Evolutionary conservation across 768 basidiomycete species (phyloP).

Genomic region (Boletus eberwhitei): DNA sequence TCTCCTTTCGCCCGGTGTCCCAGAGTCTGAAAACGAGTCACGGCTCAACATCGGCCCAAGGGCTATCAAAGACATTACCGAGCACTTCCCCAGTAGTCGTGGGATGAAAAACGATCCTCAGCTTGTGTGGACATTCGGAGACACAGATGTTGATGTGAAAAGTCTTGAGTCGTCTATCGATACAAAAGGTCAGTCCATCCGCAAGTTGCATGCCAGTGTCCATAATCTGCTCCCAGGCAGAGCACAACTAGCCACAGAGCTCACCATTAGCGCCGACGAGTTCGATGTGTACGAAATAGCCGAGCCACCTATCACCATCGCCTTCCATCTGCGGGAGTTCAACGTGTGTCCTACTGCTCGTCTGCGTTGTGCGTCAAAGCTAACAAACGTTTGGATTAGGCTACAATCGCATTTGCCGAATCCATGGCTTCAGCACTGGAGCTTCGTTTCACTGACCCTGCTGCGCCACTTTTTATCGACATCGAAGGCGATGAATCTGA

Average conservation of each 20-base stretch:
- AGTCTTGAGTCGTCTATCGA: constrained; percentile 67
- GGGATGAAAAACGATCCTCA: constrained; percentile 70
- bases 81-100: constrained; percentile 70
- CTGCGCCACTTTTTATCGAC: constrained; percentile 72
- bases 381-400: constrained; percentile 41
- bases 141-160: constrained; percentile 63
- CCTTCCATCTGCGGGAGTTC: constrained; percentile 82
- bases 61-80: constrained; percentile 72
- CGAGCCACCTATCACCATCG: constrained; percentile 60
- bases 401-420: constrained; percentile 77
- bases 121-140: constrained; percentile 76
- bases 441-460: constrained; percentile 72
- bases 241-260: constrained; percentile 68
- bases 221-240: constrained; percentile 39
- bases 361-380: neutral
- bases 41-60: constrained; percentile 69
- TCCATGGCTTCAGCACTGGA: constrained; percentile 61
- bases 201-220: neutral
- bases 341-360: constrained; percentile 45
- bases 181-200: constrained; percentile 47
- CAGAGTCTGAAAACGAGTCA: constrained; percentile 57
- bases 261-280: constrained; percentile 73
- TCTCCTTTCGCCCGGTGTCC: constrained; percentile 64
- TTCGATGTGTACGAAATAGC: constrained; percentile 75
- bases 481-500: constrained; percentile 66